Conservation (phyloP, 1,284 basidiomycete species). For the Coniferiporia sulphurascens region DNA sequence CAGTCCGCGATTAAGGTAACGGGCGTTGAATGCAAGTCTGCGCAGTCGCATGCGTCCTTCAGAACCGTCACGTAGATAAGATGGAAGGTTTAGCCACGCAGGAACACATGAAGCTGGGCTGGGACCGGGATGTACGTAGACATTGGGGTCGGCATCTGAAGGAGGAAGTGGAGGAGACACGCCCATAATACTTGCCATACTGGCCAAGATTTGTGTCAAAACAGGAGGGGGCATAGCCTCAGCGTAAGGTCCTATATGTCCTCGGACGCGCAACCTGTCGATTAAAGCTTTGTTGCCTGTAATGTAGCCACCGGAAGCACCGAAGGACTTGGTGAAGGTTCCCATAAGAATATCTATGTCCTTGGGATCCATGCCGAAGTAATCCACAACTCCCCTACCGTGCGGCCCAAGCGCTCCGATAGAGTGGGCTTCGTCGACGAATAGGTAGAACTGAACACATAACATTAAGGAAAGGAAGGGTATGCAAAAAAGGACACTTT, state of each 20-base stretch:
- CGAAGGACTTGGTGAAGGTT: conserved; percentile 98
- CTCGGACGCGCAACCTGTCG: conserved; percentile 76
- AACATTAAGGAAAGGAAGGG: conserved; percentile 8
- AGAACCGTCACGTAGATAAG: conserved; percentile 66
- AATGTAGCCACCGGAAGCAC: conserved; percentile 95
- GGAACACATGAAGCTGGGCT: conserved; percentile 60
- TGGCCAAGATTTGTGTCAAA: conserved; percentile 85
- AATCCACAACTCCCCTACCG: conserved; percentile 94
- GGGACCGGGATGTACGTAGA: conserved; percentile 54
- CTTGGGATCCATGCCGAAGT: conserved; percentile 83
- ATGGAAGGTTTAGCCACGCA: conserved; percentile 68
- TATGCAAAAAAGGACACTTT: conserved; percentile 18
- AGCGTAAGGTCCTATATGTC: conserved; percentile 84
- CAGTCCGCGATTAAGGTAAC: conserved; percentile 86
- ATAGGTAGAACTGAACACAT: conserved; percentile 80
- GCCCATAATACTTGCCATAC: conserved; percentile 97
- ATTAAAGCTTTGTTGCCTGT: conserved; percentile 80
- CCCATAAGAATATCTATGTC: conserved; percentile 95
- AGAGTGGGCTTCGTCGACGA: conserved; percentile 96
- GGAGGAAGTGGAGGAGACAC: conserved; percentile 47
- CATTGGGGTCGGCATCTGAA: conserved; percentile 29
- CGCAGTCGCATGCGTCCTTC: conserved; percentile 83
- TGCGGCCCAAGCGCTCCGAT: conserved; percentile 92
- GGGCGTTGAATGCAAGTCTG: conserved; percentile 91
- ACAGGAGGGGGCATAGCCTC: conserved; percentile 92